Evolutionary conservation across 1,139 yeast genomes (phyloP), one percentile per base, ranked within the genome.

Genomic region (Meyerozyma carpophila): DNA sequence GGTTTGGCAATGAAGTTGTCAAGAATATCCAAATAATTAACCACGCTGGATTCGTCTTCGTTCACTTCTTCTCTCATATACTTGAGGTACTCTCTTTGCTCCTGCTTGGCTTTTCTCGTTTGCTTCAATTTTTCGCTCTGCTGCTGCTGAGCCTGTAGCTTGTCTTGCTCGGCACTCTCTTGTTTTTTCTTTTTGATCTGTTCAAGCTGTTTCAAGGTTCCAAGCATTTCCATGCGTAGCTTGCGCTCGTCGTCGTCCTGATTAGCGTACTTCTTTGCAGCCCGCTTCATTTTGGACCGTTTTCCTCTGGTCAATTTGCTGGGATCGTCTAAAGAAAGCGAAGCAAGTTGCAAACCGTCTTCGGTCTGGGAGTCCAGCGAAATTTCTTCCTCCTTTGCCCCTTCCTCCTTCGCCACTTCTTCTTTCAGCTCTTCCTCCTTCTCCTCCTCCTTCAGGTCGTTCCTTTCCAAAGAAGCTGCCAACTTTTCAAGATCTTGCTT

Each of bases 221-320:
- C 98, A 41, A 93, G 68, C 1, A 84, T 85, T 47, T 85, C 81
- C 86, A 91, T 80, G 48, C 93, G 75, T 47, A 83, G 56, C 41
- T 65, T 58, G 45, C 90, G 76, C 55, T 93, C 98, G 45, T 88
- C 95, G 44, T 89, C 97, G 58, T 91, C 98, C 62, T 91, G 98
- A 48, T 84, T 90, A 1, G 83, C 90, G 58, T 93, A 93, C 57
- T 90, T 91, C 43, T 79, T 73, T 26, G 85, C 84, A 44, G 87
- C 85, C 61, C 88, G 91, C 69, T 88, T 89, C 62, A 86, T 59
- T 58, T 90, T 90, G 20, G 86, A 82, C 58, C 84, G 87, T 63
- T 86, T 89, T 40, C 97, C 97, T 56, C 97, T 80, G 2, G 84
- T 82, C 25, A 34, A 21, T 13, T 13, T 13, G 26, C 21, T 36